Percentiles rank a stretch among this genome's conserved stretches.
Evolutionary conservation across 352 stramenopile species (phyloP).

Genomic region (Phytophthora kernoviae): DNA sequence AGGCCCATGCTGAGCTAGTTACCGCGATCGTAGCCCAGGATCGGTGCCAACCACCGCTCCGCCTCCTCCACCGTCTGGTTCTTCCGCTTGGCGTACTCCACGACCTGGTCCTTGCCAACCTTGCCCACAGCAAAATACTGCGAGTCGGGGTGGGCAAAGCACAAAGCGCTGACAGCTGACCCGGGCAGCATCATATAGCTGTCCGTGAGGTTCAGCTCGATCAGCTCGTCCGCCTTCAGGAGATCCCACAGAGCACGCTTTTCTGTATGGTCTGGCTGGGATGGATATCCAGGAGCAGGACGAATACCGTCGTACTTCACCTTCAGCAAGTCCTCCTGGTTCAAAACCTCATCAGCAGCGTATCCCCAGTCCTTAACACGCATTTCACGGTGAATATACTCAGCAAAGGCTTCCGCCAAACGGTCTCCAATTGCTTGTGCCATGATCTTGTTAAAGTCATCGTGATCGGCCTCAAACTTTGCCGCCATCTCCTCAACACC

Average conservation of each 20-base stretch:
- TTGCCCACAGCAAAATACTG: slow-evolving; percentile 98
- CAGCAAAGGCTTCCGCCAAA: slow-evolving; percentile 92
- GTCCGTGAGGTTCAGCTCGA: slow-evolving; percentile 93
- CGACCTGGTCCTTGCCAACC: slow-evolving; percentile 96
- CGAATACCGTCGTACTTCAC: slow-evolving; percentile 98
- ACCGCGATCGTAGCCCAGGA: slow-evolving; percentile 94
- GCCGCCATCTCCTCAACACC: slow-evolving; percentile 93
- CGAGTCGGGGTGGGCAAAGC: slow-evolving; percentile 95
- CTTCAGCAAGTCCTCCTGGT: slow-evolving; percentile 95
- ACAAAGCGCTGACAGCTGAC: slow-evolving; percentile 93
- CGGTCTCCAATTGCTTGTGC: slow-evolving; percentile 83
- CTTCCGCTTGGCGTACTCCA: slow-evolving; percentile 94
- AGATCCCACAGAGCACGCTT: slow-evolving; percentile 97
- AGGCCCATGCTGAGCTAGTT: slow-evolving; percentile 1
- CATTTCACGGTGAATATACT: slow-evolving; percentile 97
- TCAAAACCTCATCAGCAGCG: slow-evolving; percentile 90
- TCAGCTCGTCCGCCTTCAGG: slow-evolving; percentile 93
- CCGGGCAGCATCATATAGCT: slow-evolving; percentile 97
- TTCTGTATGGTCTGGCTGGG: slow-evolving; percentile 98
- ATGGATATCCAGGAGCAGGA: slow-evolving; percentile 97
- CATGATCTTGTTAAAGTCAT: slow-evolving; percentile 99
- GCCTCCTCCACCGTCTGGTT: slow-evolving; percentile 85
- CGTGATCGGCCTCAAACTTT: slow-evolving; percentile 93
- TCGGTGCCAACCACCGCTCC: slow-evolving; percentile 96
- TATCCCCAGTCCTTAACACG: slow-evolving; percentile 97